Conservation (phyloP, 2,329 filamentous ascomycete genomes). For the Sclerotiophoma versabilis region DNA sequence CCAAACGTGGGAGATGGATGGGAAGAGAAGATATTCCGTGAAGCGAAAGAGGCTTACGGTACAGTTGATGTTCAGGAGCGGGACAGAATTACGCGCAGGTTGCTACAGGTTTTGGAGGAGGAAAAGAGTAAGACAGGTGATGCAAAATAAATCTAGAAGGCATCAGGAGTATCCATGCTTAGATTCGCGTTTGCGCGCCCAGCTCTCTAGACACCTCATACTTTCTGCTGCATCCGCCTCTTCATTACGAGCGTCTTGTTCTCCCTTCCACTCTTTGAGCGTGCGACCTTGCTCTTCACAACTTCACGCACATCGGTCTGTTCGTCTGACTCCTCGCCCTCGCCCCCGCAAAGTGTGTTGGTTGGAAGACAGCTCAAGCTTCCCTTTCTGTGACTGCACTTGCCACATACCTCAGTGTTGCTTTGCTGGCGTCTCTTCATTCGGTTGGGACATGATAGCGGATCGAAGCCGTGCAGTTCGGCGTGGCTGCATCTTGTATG, state of each 20-base stretch:
- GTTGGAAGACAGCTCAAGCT: conserved; percentile 26
- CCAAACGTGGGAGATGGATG: conserved; percentile 54
- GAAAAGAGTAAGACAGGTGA: conserved; percentile 24
- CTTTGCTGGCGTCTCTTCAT: conserved; percentile 26
- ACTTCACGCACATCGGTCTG: not conserved
- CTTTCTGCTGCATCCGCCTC: not conserved
- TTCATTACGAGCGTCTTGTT: not conserved
- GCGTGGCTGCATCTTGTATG: conserved; percentile 37
- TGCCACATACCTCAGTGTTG: conserved; percentile 10
- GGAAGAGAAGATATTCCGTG: conserved; percentile 55
- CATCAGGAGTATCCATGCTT: not conserved
- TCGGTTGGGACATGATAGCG: conserved; percentile 32
- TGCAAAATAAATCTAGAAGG: not conserved
- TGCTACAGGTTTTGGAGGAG: conserved; percentile 50
- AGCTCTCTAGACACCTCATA: too few relatives aligned
- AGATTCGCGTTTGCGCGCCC: not conserved
- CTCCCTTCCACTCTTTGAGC: not conserved
- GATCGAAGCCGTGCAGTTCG: conserved; percentile 22
- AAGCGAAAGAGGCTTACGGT: conserved; percentile 59
- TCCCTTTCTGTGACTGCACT: conserved; percentile 18
- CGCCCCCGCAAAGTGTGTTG: too few relatives aligned
- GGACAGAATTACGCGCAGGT: conserved; percentile 52
- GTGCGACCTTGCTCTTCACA: not conserved
- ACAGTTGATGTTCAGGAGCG: conserved; percentile 50
- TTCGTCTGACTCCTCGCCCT: not conserved